Evolutionary conservation across 2,329 filamentous ascomycete species (phyloP).

Genomic region (Fusarium lateritium): DNA sequence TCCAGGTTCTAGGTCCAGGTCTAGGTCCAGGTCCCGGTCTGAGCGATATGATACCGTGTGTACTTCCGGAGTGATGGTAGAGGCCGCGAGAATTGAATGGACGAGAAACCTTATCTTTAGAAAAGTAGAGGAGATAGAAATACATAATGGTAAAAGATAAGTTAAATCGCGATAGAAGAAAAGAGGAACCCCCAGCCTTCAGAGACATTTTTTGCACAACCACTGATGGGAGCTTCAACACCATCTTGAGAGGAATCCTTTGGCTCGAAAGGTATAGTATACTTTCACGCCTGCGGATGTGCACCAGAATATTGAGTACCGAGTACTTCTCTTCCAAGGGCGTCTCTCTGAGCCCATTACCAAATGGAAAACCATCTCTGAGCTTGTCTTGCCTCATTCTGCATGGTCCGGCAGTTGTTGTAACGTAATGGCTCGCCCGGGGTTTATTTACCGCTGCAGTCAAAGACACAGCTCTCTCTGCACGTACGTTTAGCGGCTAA

Average conservation of each 20-base stretch:
- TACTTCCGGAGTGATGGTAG: slow-evolving; percentile 39
- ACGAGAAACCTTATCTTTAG: slow-evolving; percentile 52
- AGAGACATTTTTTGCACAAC: slow-evolving; percentile 39
- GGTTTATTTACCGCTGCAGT: slow-evolving; percentile 36
- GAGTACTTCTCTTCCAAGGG: slow-evolving; percentile 37
- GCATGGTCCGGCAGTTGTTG: slow-evolving; percentile 51
- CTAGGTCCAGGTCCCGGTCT: slow-evolving; percentile 13
- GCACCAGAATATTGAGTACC: slow-evolving; percentile 15
- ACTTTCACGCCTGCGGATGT: neutral
- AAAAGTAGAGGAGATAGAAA: slow-evolving; percentile 54
- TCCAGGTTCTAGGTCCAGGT: slow-evolving; percentile 9
- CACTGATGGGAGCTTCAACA: slow-evolving; percentile 34
- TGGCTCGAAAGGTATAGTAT: slow-evolving; percentile 21
- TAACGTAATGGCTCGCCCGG: slow-evolving; percentile 51
- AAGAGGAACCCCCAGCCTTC: slow-evolving; percentile 39
- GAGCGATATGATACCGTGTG: slow-evolving; percentile 6
- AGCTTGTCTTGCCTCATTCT: slow-evolving; percentile 50
- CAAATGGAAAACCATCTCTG: slow-evolving; percentile 48
- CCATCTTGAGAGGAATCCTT: slow-evolving; percentile 23
- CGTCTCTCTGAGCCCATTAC: slow-evolving; percentile 50
- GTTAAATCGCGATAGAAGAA: slow-evolving; percentile 38
- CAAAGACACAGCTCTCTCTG: slow-evolving; percentile 22
- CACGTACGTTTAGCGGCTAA: slow-evolving; percentile 37
- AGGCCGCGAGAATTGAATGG: slow-evolving; percentile 31
- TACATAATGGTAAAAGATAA: slow-evolving; percentile 58